Conservation (phyloP, 306 rosid genomes). For the Fagus sylvatica region DNA sequence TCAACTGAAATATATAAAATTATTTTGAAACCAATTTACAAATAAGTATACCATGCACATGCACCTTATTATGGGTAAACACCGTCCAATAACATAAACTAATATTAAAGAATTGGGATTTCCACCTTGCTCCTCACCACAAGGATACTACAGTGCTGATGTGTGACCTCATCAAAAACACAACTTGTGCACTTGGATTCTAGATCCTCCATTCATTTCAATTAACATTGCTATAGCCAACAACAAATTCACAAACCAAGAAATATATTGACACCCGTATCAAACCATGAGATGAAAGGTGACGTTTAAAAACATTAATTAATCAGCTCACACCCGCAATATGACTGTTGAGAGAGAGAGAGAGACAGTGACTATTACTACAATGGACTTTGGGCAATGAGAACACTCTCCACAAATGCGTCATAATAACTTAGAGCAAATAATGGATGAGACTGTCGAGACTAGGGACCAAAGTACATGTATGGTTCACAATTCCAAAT, state of each 20-base stretch:
- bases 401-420: constrained; percentile 32
- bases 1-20: constrained; percentile 5
- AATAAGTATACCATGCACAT: not conserved
- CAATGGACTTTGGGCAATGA: constrained; percentile 23
- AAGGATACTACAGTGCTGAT: not conserved
- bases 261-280: not conserved
- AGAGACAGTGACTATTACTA: constrained; percentile 24
- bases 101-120: not conserved
- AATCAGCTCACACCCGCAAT: not conserved
- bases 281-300: constrained; percentile 2
- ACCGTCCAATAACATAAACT: not conserved
- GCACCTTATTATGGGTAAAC: not conserved
- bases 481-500: constrained; percentile 16
- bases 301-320: not conserved
- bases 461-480: constrained; percentile 26
- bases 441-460: constrained; percentile 35
- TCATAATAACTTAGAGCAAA: constrained; percentile 31
- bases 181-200: constrained; percentile 4
- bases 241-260: not conserved
- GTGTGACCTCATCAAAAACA: not conserved
- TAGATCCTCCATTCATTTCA: constrained; percentile 19
- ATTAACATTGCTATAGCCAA: not conserved
- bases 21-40: constrained; percentile 26
- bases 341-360: constrained; percentile 5
- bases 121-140: not conserved